Conservation (phyloP, 1,284 basidiomycete species). For the Ganoderma meredithae region DNA sequence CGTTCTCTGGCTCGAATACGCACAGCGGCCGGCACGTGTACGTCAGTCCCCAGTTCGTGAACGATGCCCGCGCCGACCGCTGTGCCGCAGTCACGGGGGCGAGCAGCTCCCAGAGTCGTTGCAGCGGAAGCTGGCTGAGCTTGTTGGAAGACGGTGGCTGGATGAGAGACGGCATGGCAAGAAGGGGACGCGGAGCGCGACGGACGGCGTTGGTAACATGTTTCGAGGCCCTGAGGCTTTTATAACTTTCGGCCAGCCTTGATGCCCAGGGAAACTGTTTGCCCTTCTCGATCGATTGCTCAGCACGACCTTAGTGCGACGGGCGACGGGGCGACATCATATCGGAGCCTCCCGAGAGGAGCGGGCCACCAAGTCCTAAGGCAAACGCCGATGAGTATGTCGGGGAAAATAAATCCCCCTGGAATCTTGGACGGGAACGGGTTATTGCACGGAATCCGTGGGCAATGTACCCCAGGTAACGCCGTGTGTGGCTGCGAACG, state of each 20-base stretch:
- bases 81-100: conserved; percentile 58
- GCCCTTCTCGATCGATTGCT: conserved; percentile 43
- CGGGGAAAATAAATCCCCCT: conserved; percentile 16
- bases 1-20: conserved; percentile 82
- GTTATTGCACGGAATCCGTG: neutral
- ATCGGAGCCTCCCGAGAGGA: conserved; percentile 32
- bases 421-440: conserved; percentile 2
- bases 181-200: conserved; percentile 12
- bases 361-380: conserved; percentile 25
- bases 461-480: neutral
- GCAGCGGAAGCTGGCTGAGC: conserved; percentile 46
- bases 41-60: conserved; percentile 78
- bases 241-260: conserved; percentile 41
- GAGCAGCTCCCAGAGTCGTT: conserved; percentile 57
- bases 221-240: conserved; percentile 30
- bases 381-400: conserved; percentile 33
- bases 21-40: conserved; percentile 69
- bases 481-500: conserved; percentile 8
- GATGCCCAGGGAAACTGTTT: conserved; percentile 16
- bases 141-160: conserved; percentile 18
- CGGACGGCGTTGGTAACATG: conserved; percentile 20
- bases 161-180: conserved; percentile 12
- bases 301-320: conserved; percentile 24
- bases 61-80: conserved; percentile 51
- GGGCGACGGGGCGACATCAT: conserved; percentile 13